These are phyloP conservation scores for Helicocarpus griseus DNA, from an alignment of 2,329 filamentous ascomycete species.

Conservation along the genomic window DNA sequence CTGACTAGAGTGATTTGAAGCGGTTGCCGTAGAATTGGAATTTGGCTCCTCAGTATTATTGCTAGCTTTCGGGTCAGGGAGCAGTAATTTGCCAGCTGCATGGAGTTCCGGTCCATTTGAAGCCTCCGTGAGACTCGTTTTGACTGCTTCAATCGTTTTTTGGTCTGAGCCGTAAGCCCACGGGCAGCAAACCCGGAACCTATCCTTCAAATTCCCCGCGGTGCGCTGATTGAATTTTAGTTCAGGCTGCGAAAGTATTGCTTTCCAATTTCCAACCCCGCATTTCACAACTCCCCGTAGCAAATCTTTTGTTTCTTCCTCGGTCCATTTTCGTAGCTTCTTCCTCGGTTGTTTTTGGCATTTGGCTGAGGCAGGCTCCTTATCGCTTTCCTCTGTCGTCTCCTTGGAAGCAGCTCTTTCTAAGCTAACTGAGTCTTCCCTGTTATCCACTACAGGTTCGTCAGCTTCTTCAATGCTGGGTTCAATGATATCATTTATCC, in stretches of 20 bases:
- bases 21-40: not conserved
- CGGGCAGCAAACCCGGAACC: constrained; percentile 47
- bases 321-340: constrained; percentile 46
- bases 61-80: constrained; percentile 16
- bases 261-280: constrained; percentile 56
- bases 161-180: constrained; percentile 34
- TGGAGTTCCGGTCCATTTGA: constrained; percentile 6
- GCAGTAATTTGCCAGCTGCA: constrained; percentile 10
- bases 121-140: constrained; percentile 12
- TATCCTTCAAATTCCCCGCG: constrained; percentile 55
- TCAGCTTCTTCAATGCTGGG: constrained; percentile 14
- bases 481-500: constrained; percentile 27
- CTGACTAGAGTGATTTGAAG: not conserved
- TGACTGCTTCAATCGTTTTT: constrained; percentile 28
- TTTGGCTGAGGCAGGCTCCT: constrained; percentile 19
- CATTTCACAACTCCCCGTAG: constrained; percentile 50
- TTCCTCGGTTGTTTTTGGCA: constrained; percentile 36
- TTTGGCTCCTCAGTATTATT: constrained; percentile 10
- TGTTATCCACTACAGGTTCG: not conserved
- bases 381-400: constrained; percentile 1
- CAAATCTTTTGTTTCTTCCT: constrained; percentile 51
- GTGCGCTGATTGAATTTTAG: constrained; percentile 49
- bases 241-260: constrained; percentile 48
- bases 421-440: not conserved
- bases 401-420: not conserved